Base-by-base conservation (phyloP, 1,139 yeast species). In the Torulaspora pretoriensis region DNA sequence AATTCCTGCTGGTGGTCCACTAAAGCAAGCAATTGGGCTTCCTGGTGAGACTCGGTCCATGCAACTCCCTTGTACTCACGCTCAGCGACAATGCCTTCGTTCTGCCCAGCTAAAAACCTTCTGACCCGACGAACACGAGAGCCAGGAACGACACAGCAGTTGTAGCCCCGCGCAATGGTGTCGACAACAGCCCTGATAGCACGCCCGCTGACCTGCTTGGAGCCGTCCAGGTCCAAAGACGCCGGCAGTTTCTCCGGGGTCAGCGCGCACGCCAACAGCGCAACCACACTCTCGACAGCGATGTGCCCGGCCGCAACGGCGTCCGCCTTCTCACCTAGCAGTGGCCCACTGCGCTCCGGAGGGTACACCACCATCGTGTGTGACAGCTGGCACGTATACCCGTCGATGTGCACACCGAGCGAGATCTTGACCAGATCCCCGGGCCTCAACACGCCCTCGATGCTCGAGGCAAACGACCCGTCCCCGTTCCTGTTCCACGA, bases 81-180 rank as follows among this genome's bases (percentile, higher is more conserved):
- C 69, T 92, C 97, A 37, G 90, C 92, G 52, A 90, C 95, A 47
- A 87, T 75, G 59, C 88, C 88, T 59, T 87, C 95, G 49, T 90
- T 83, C 72, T 92, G 98, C 43, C 98, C 98, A 26, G 96, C 95
- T 62, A 92, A 78, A 61, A 90, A 92, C 63, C 97, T 79, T 72
- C 96, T 80, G 49, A 90, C 75, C 65, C 96, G 78, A 70, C 98
- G 82, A 34, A 92, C 85, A 64, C 88, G 83, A 33, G 96, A 85
- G 0, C 96, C 96, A 35, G 97, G 97, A 33, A 85, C 86, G 49
- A 92, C 88, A 44, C 74, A 74, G 72, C 96, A 88, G 65, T 83
- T 80, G 70, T 81, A 92, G 1, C 84, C 73, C 50, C 75, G 75
- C 19, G 96, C 97, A 60, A 92, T 75, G 17, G 80, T 74, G 62